Conservation (phyloP, 495 filamentous ascomycete species). For the Haplographium delicatum region DNA sequence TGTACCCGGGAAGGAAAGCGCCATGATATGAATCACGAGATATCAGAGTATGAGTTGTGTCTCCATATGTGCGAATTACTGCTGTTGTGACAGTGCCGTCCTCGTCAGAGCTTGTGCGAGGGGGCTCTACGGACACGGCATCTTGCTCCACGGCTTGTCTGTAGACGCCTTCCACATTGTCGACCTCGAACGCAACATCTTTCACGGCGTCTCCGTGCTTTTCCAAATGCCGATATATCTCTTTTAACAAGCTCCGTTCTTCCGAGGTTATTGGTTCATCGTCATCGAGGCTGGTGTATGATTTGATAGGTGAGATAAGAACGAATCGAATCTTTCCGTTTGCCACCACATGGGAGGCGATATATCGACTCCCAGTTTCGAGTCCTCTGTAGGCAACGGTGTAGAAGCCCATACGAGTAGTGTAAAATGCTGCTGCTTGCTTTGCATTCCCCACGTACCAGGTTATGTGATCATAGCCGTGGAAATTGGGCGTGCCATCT, state of each 20-base stretch:
- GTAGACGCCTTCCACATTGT: slow-evolving; percentile 73
- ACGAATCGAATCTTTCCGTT: slow-evolving; percentile 79
- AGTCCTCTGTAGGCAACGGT: slow-evolving; percentile 78
- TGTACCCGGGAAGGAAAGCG: slow-evolving; percentile 76
- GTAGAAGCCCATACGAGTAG: slow-evolving; percentile 75
- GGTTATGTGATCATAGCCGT: slow-evolving; percentile 81
- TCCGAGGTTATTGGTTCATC: slow-evolving; percentile 44
- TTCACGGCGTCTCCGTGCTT: slow-evolving; percentile 86
- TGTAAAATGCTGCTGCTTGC: slow-evolving; percentile 83
- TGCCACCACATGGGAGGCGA: slow-evolving; percentile 74
- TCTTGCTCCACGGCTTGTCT: slow-evolving; percentile 61
- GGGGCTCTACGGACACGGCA: slow-evolving; percentile 57
- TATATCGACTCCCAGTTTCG: slow-evolving; percentile 71
- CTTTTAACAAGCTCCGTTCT: slow-evolving; percentile 53
- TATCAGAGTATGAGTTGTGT: slow-evolving; percentile 87
- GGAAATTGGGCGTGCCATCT: slow-evolving; percentile 34
- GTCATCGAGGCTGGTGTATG: slow-evolving; percentile 35
- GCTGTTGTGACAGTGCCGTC: slow-evolving; percentile 58
- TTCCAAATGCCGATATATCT: slow-evolving; percentile 72
- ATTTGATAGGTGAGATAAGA: slow-evolving; percentile 72
- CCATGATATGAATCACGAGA: slow-evolving; percentile 62
- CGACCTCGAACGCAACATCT: slow-evolving; percentile 88
- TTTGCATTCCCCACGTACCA: slow-evolving; percentile 98
- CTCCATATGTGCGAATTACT: slow-evolving; percentile 79
- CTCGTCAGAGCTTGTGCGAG: slow-evolving; percentile 42